Percentiles rank a stretch among this genome's conserved stretches.
Conservation (phyloP, 805 yeast species). For the Nakazawaea ernobii region DNA sequence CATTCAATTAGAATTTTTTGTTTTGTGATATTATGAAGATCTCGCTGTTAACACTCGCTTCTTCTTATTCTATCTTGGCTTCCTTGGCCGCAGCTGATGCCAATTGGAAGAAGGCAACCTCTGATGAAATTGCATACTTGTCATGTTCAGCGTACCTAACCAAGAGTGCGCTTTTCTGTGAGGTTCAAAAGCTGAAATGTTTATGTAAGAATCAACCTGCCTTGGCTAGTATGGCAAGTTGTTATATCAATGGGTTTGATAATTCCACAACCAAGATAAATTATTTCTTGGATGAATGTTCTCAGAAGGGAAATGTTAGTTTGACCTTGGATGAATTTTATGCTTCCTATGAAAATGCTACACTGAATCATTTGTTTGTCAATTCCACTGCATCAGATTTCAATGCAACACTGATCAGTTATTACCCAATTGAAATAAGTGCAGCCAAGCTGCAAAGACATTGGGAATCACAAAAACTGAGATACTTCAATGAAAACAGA, state of each 20-base stretch:
- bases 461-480: slow-evolving; percentile 19
- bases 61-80: neutral
- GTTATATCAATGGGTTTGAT: slow-evolving; percentile 15
- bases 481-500: slow-evolving; percentile 30
- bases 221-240: slow-evolving; percentile 22
- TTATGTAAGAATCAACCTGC: slow-evolving; percentile 22
- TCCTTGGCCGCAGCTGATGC: neutral
- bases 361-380: slow-evolving; percentile 26
- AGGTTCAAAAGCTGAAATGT: slow-evolving; percentile 13
- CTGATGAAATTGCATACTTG: slow-evolving; percentile 1
- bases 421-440: slow-evolving; percentile 29
- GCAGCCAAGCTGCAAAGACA: slow-evolving; percentile 1
- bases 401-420: slow-evolving; percentile 23
- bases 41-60: neutral
- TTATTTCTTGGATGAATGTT: slow-evolving; percentile 17
- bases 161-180: slow-evolving; percentile 4
- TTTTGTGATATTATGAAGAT: neutral
- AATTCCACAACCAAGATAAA: slow-evolving; percentile 14
- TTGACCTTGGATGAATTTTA: slow-evolving; percentile 28
- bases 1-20: too few species aligned
- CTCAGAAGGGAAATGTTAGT: slow-evolving; percentile 16
- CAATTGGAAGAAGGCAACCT: neutral
- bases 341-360: slow-evolving; percentile 35
- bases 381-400: slow-evolving; percentile 24
- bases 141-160: neutral